Conservation (phyloP, 2,329 filamentous ascomycete species). For the Trichoderma polysporum region DNA sequence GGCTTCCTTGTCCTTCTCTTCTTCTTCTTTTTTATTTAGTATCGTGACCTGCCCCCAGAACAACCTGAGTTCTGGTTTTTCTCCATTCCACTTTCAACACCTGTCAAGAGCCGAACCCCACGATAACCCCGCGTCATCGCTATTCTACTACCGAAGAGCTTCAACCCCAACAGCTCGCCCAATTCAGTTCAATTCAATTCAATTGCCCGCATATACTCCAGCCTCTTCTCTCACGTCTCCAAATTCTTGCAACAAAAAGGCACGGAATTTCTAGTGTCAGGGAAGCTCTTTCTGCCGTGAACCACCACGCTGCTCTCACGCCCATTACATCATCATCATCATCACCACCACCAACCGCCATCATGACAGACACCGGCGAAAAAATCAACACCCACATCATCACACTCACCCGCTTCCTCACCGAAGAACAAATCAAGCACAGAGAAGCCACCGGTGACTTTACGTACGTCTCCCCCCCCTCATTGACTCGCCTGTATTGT, state of each 20-base stretch:
- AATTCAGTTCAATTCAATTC: neutral
- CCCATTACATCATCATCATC: conserved; percentile 23
- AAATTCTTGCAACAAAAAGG: neutral
- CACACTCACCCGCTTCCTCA: conserved; percentile 92
- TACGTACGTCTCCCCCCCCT: conserved; percentile 62
- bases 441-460: conserved; percentile 97
- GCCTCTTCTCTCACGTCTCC: neutral
- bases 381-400: conserved; percentile 95
- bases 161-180: neutral
- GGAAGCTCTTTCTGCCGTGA: neutral
- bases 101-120: conserved; percentile 11
- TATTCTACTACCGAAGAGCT: neutral
- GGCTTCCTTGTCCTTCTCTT: neutral
- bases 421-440: conserved; percentile 91
- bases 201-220: neutral
- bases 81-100: neutral
- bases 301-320: neutral
- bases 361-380: conserved; percentile 53
- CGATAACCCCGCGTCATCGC: conserved; percentile 19
- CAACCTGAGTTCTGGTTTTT: conserved; percentile 2
- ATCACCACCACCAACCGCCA: neutral
- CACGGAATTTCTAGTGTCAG: neutral
- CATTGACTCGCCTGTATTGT: neutral
- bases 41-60: neutral
- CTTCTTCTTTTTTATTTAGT: neutral